A percentile compares a stretch with the other conserved stretches of the same genome.
phyloP scores from a whole-genome alignment of 805 yeast species.

The Peterozyma toletana region DNA sequence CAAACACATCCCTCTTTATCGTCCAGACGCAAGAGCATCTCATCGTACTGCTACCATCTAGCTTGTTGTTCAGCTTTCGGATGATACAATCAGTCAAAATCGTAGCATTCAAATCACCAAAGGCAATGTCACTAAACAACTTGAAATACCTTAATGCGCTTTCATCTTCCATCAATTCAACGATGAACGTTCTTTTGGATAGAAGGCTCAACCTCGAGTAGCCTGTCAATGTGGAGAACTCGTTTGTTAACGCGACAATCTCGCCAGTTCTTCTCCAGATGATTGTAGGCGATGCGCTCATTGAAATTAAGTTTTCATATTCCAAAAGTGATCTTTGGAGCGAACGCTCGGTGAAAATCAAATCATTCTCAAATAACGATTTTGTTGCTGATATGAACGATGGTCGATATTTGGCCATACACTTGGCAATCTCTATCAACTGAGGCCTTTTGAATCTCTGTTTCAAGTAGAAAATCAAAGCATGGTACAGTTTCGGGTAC shows the following conservation, averaged over 20 bases:
- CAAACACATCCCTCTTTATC: slow-evolving; percentile 75
- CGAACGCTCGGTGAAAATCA: slow-evolving; percentile 53
- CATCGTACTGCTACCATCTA: slow-evolving; percentile 19
- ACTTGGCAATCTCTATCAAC: slow-evolving; percentile 38
- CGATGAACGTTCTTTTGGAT: slow-evolving; percentile 57
- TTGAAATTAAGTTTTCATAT: slow-evolving; percentile 42
- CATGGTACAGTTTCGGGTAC: slow-evolving; percentile 58
- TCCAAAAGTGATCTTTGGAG: slow-evolving; percentile 53
- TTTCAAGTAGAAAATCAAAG: slow-evolving; percentile 47
- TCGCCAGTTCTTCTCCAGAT: slow-evolving; percentile 87
- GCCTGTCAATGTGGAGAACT: slow-evolving; percentile 64
- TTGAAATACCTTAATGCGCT: slow-evolving; percentile 67
- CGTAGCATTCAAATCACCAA: slow-evolving; percentile 53
- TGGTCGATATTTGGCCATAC: slow-evolving; percentile 64
- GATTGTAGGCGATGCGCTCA: slow-evolving; percentile 72
- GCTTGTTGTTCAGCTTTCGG: slow-evolving; percentile 26
- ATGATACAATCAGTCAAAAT: slow-evolving; percentile 44
- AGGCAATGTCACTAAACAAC: slow-evolving; percentile 64
- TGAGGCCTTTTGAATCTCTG: slow-evolving; percentile 36
- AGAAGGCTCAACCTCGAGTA: slow-evolving; percentile 51
- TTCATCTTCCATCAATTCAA: slow-evolving; percentile 78
- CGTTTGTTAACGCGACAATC: slow-evolving; percentile 71
- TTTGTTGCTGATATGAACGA: slow-evolving; percentile 73
- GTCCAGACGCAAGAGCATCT: slow-evolving; percentile 82
- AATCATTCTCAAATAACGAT: slow-evolving; percentile 62